Conservation (phyloP, 2,329 filamentous ascomycete genomes). For the Sordariomycetes sp. region DNA sequence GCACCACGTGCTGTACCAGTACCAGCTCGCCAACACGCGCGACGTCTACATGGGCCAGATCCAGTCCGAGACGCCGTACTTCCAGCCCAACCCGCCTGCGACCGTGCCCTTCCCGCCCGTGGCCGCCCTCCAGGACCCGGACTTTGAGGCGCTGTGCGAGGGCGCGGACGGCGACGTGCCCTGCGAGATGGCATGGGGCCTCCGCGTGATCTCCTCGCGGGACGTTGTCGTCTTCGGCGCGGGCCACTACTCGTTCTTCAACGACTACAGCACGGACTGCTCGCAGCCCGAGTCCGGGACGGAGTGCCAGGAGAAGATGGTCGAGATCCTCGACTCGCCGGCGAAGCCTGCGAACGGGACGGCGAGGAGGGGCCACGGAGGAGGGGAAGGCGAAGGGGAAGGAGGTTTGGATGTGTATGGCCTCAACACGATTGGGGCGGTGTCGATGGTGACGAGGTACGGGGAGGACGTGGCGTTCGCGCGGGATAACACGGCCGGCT, state of each 20-base stretch:
- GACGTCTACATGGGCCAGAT: constrained; percentile 54
- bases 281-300: constrained; percentile 26
- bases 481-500: constrained; percentile 26
- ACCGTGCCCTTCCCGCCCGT: constrained; percentile 42
- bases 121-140: constrained; percentile 33
- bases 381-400: background rate
- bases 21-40: constrained; percentile 49
- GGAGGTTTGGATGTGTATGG: constrained; percentile 23
- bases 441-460: constrained; percentile 26
- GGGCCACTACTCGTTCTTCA: constrained; percentile 59
- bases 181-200: constrained; percentile 53
- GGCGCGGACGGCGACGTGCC: constrained; percentile 15
- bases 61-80: constrained; percentile 64
- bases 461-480: constrained; percentile 22
- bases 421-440: constrained; percentile 32
- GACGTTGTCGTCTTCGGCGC: constrained; percentile 51
- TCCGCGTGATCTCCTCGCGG: constrained; percentile 46
- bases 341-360: constrained; percentile 7
- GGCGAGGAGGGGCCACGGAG: background rate
- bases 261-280: constrained; percentile 46
- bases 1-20: constrained; percentile 59
- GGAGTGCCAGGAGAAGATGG: constrained; percentile 35
- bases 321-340: constrained; percentile 15
- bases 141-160: constrained; percentile 38
- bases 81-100: constrained; percentile 53